phyloP scores from a whole-genome alignment of 1,284 basidiomycete species.

The Ustilago loliicola region DNA sequence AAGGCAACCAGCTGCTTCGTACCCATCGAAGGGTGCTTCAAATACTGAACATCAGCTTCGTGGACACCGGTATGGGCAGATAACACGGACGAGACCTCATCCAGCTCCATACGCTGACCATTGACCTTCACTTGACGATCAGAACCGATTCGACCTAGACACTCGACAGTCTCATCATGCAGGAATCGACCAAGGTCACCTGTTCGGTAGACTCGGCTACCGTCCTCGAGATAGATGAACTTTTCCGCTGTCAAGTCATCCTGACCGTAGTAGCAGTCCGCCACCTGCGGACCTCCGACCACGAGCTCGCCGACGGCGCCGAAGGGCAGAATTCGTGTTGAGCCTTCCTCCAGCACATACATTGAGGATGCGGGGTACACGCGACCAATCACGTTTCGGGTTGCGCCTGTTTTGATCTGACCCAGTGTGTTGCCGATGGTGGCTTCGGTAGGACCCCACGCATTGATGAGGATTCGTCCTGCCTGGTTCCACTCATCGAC shows the following conservation, averaged over 20 bases:
- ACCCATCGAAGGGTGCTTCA: slow-evolving; percentile 60
- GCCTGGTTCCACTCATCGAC: slow-evolving; percentile 62
- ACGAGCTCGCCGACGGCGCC: slow-evolving; percentile 66
- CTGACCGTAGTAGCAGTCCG: slow-evolving; percentile 64
- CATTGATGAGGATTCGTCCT: slow-evolving; percentile 65
- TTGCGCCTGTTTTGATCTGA: slow-evolving; percentile 46
- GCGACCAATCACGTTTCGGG: slow-evolving; percentile 60
- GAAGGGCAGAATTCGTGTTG: slow-evolving; percentile 32
- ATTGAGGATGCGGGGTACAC: slow-evolving; percentile 60
- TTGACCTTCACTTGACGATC: slow-evolving; percentile 69
- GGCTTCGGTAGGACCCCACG: slow-evolving; percentile 68
- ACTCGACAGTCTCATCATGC: slow-evolving; percentile 61
- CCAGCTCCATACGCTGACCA: slow-evolving; percentile 68
- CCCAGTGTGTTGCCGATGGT: slow-evolving; percentile 70
- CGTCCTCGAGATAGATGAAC: slow-evolving; percentile 57
- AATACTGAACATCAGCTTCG: slow-evolving; percentile 62
- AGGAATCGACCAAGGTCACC: slow-evolving; percentile 68
- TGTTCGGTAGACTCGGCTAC: slow-evolving; percentile 65
- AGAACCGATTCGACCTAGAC: slow-evolving; percentile 61
- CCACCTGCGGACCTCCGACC: slow-evolving; percentile 67
- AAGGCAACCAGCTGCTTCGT: slow-evolving; percentile 66
- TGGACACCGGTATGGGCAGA: slow-evolving; percentile 36
- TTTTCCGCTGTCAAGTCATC: slow-evolving; percentile 59
- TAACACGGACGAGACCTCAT: slow-evolving; percentile 64
- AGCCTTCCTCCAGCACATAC: slow-evolving; percentile 50